These are phyloP conservation scores for Phytophthora rubi DNA, from an alignment of 352 stramenopile genomes.

Conservation along the genomic window DNA sequence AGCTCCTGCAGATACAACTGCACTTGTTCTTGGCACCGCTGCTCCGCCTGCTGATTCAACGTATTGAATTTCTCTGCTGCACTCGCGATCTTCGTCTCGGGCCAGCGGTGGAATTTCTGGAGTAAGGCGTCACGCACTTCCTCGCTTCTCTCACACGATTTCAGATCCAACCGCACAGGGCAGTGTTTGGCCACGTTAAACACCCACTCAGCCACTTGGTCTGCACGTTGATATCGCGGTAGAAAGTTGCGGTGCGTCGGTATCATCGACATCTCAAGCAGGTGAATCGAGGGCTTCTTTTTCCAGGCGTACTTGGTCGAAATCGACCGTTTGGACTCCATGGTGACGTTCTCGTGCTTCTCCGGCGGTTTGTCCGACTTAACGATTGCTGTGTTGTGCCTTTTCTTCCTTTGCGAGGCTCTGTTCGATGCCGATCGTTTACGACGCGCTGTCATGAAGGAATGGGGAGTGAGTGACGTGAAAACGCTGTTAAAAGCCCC, in stretches of 20 bases:
- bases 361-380: background rate
- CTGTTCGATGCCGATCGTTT: constrained; percentile 18
- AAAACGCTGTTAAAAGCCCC: background rate
- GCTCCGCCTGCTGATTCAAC: constrained; percentile 9
- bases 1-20: constrained; percentile 34
- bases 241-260: background rate
- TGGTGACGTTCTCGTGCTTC: background rate
- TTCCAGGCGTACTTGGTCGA: constrained; percentile 10
- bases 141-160: constrained; percentile 15
- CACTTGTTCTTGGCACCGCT: constrained; percentile 33
- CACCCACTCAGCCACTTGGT: constrained; percentile 30
- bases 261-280: constrained; percentile 2
- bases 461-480: background rate
- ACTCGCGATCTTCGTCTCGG: constrained; percentile 20
- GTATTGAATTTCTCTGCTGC: constrained; percentile 10
- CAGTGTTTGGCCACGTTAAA: constrained; percentile 25
- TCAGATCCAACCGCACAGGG: constrained; percentile 30
- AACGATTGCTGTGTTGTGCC: background rate
- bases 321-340: constrained; percentile 3
- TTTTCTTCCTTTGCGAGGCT: constrained; percentile 9
- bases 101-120: constrained; percentile 38
- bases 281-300: constrained; percentile 1
- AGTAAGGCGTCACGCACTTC: constrained; percentile 36
- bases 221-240: constrained; percentile 7
- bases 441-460: constrained; percentile 21